These are phyloP conservation scores for Cryphonectria carpinicola DNA, from an alignment of 2,329 filamentous ascomycete genomes.

Conservation along the genomic window DNA sequence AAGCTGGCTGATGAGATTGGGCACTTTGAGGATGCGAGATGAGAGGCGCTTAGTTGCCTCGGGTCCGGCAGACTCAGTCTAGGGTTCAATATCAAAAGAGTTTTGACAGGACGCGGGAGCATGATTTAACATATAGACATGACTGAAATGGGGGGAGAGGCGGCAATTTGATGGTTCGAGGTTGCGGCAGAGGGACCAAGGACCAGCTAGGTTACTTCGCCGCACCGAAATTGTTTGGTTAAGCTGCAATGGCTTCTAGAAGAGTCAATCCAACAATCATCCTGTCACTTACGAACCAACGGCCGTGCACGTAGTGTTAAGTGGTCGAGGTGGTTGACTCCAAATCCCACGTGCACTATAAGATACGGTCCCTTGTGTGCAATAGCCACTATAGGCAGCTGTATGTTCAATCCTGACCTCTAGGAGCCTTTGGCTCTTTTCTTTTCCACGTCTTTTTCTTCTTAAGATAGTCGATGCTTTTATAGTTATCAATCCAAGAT, in stretches of 20 bases:
- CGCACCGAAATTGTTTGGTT: not conserved
- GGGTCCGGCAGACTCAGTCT: not conserved
- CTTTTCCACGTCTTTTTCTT: not conserved
- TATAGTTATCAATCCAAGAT: not conserved
- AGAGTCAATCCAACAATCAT: not conserved
- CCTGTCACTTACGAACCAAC: not conserved
- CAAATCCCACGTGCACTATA: not conserved
- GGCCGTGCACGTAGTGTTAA: not conserved
- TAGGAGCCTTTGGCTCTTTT: not conserved
- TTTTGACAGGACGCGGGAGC: too few relatives aligned
- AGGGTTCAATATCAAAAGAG: not conserved
- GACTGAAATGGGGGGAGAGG: not conserved
- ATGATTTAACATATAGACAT: not conserved
- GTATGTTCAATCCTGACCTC: not conserved
- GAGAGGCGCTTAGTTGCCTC: not conserved
- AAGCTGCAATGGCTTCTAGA: not conserved
- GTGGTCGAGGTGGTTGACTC: not conserved
- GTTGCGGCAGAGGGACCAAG: not conserved
- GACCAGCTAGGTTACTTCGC: not conserved
- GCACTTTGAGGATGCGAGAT: constrained; percentile 8
- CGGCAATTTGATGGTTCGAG: not conserved
- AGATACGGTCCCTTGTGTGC: not conserved
- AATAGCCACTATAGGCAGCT: not conserved
- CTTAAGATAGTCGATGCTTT: not conserved
- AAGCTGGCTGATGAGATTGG: constrained; percentile 23